Evolutionary conservation across 2,329 filamentous ascomycete genomes (phyloP), one percentile per base, ranked within the genome.

Genomic region (Aspergillus terreus): DNA sequence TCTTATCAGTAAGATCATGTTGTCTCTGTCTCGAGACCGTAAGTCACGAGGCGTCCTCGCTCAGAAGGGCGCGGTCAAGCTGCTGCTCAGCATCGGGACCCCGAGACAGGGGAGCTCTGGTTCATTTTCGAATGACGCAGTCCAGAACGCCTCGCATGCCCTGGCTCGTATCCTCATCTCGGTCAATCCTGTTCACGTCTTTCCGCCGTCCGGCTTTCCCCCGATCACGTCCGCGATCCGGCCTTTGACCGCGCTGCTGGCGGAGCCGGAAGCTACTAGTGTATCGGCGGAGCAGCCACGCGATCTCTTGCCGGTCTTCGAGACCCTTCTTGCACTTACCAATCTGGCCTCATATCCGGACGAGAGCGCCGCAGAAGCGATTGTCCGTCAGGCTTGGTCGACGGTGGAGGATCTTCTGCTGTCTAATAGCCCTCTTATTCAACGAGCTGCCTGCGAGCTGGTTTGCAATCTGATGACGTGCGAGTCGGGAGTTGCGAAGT

Each of bases 41-140:
- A 83, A 83, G 50, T 79, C 90, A 51, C 84, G 94, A 10, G 88
- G 90, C 0, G 80, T 83, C 45, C 84, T 99, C 57, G 89, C 91
- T 3, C 94, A 97, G 65, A 92, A 97, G 77, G 94, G 94, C n/a
- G 90, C 89, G 2, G 82, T 96, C 15, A 94, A 88, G 61, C 81
- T 96, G 1, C 79, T 97, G 19, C 80, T 97, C 23, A 82, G 86
- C 81, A 86, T 49, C 85, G 84, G 79, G 54, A 69, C 64, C 35
- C 66, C 68, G 6, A 67, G 64, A 50, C 67, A 62, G 53, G 72
- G 64, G 55, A 80, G 77, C 56, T 61, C 61, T 53, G 69, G 60
- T 19, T 54, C 66, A 2, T 57, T 60, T 46, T 68, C 68, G 30
- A 71, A 70, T 44, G 72, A 76, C 47, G 70, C 72, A 3, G 66